Evolutionary conservation across 805 yeast species (phyloP), one percentile per base, ranked within the genome.

Genomic region (Cyberlindnera sargentensis): DNA sequence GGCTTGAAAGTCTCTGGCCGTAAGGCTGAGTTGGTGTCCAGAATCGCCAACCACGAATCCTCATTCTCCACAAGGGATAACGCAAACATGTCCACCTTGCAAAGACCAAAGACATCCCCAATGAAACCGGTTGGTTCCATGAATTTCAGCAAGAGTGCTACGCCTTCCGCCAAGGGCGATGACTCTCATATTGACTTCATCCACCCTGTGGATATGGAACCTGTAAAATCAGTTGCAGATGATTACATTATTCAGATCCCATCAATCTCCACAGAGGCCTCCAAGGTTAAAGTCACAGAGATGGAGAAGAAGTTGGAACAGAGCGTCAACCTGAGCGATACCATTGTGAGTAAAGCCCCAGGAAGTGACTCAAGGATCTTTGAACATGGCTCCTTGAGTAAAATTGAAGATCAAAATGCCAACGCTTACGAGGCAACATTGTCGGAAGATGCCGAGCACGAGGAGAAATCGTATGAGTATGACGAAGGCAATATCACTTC

Each of bases 1-100:
- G 84, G 85, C 0, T 59, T 82, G 46, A 77, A 73, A 52, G 72
- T 80, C 0, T 63, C 76, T n/a, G 89, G 89, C 10, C 69, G 70
- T 40, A 82, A 82, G 54, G 60, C 71, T 8, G 86, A 82, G 29
- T 62, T 82, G 25, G 67, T 80, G 26, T 55, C 62, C 8, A 58
- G 71, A 43, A 57, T 61, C 25, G 40, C 56, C 28, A 47, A 55
- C 6, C 49, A 47, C 42, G 64, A 61, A 28, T 44, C 47, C 11
- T 46, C 54, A 2, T 48, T 41, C 29, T 36, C 49, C 15, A 41
- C 43, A 11, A 39, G 37, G 25, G 36, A 41, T n/a, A 41, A 37
- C 4, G 38, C 38, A 8, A 29, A 50, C 4, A 46, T 53, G 20
- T 47, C 57, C 3, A 51, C 58, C 7, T 41, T 44, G 31, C n/a